These are phyloP conservation scores for Eremothecium sinecaudum DNA, from an alignment of 1,139 yeast genomes.

Conservation along the genomic window DNA sequence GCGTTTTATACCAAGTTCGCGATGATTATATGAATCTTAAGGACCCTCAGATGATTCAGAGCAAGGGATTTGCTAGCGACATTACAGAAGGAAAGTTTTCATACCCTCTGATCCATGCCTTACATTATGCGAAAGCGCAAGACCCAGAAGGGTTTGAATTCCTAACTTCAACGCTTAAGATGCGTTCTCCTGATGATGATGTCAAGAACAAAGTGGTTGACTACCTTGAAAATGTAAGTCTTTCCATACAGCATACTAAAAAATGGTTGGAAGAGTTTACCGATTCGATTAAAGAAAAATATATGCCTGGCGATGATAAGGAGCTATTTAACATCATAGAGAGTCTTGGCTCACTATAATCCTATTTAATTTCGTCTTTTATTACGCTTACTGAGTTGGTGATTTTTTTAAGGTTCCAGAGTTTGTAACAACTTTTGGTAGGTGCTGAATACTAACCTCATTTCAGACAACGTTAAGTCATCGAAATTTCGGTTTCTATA, in stretches of 20 bases:
- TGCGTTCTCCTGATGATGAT: constrained; percentile 35
- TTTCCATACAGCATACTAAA: constrained; percentile 22
- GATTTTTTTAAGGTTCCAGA: constrained; percentile 8
- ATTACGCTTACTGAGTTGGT: neutral
- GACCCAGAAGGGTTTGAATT: constrained; percentile 30
- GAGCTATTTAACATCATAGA: constrained; percentile 3
- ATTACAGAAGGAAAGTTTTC: constrained; percentile 83
- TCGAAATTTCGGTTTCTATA: constrained; percentile 23
- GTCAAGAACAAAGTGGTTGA: constrained; percentile 43
- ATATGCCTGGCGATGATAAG: constrained; percentile 6
- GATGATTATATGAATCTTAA: constrained; percentile 70
- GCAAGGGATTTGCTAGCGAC: constrained; percentile 83
- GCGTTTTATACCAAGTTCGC: constrained; percentile 70
- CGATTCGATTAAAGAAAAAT: constrained; percentile 5
- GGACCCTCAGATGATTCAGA: constrained; percentile 43
- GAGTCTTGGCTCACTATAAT: constrained; percentile 5
- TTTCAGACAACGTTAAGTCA: constrained; percentile 22
- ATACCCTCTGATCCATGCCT: constrained; percentile 68
- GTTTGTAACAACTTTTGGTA: constrained; percentile 23
- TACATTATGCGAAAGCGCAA: constrained; percentile 32
- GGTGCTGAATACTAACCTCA: constrained; percentile 25
- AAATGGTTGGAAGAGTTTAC: constrained; percentile 13
- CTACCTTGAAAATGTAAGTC: constrained; percentile 37
- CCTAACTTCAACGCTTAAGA: constrained; percentile 32
- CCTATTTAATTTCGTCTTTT: too few relatives aligned